phyloP scores from a whole-genome alignment of 768 basidiomycete genomes.

The Holtermanniella nyarrowii region DNA sequence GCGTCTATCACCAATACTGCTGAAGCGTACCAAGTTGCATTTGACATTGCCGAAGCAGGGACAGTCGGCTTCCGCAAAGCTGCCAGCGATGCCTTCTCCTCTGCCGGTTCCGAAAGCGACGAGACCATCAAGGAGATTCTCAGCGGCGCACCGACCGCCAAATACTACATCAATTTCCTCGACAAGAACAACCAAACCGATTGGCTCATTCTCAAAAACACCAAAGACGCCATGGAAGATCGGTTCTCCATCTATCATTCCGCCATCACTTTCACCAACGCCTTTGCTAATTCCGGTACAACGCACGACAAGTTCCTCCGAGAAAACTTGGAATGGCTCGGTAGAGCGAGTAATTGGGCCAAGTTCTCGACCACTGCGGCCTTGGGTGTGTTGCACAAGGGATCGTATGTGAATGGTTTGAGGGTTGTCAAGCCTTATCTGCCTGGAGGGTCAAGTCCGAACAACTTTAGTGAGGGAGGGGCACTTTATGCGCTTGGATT shows the following conservation, averaged over 20 bases:
- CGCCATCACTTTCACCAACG: constrained; percentile 89
- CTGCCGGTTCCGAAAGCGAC: not conserved
- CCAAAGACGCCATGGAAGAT: constrained; percentile 84
- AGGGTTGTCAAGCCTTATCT: constrained; percentile 88
- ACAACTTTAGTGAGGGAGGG: constrained; percentile 88
- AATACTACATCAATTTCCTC: constrained; percentile 88
- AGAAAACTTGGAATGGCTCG: constrained; percentile 94
- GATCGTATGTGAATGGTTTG: constrained; percentile 87
- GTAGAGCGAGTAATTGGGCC: constrained; percentile 90
- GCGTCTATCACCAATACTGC: constrained; percentile 47
- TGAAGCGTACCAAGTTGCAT: constrained; percentile 87
- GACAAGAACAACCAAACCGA: constrained; percentile 90
- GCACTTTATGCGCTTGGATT: constrained; percentile 90
- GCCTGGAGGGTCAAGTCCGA: constrained; percentile 57
- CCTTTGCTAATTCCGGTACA: constrained; percentile 97
- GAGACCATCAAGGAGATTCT: constrained; percentile 62
- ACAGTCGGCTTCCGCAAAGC: constrained; percentile 82
- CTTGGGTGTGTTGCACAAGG: constrained; percentile 94
- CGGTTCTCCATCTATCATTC: constrained; percentile 96
- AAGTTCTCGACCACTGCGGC: constrained; percentile 97
- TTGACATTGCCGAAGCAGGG: constrained; percentile 89
- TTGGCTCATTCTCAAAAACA: constrained; percentile 78
- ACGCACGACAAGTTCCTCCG: constrained; percentile 86
- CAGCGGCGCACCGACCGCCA: constrained; percentile 81
- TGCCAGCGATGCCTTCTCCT: constrained; percentile 44